Evolutionary conservation across 441 rosid species (phyloP).

Genomic region (Brassica hybrid): DNA sequence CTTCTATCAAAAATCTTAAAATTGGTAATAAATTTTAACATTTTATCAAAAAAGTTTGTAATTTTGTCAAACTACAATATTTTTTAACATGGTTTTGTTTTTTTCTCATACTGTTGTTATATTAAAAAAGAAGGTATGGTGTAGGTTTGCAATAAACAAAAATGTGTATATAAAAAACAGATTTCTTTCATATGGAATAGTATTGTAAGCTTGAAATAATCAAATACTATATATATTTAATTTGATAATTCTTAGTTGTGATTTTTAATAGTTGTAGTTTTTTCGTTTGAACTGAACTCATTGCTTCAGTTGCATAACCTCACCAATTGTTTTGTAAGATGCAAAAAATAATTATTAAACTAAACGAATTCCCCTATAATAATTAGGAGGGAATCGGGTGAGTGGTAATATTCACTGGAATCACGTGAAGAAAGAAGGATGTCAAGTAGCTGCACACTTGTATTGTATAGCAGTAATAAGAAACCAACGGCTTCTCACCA

Average conservation of each 20-base stretch:
- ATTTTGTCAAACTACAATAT: neutral
- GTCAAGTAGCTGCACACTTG: constrained; percentile 37
- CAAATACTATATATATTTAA: neutral
- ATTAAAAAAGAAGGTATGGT: neutral
- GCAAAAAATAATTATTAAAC: neutral
- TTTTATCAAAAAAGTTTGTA: neutral
- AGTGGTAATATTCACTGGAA: constrained; percentile 36
- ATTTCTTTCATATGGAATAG: neutral
- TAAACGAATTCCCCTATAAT: neutral
- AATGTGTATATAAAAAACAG: neutral
- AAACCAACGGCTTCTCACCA: constrained; percentile 43
- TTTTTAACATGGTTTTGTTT: neutral
- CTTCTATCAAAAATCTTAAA: too few relatives aligned
- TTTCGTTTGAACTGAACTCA: neutral
- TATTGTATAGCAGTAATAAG: constrained; percentile 8
- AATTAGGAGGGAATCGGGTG: constrained; percentile 35
- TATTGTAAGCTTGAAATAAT: neutral
- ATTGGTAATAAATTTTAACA: too few relatives aligned
- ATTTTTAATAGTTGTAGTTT: neutral
- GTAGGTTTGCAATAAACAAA: neutral
- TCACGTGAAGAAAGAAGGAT: constrained; percentile 39
- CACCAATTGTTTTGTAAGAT: neutral
- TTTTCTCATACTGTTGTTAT: neutral
- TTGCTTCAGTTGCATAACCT: too few relatives aligned
- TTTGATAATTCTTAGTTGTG: neutral